phyloP scores from a whole-genome alignment of 2,329 filamentous ascomycete genomes.

The Colletotrichum karsti region DNA sequence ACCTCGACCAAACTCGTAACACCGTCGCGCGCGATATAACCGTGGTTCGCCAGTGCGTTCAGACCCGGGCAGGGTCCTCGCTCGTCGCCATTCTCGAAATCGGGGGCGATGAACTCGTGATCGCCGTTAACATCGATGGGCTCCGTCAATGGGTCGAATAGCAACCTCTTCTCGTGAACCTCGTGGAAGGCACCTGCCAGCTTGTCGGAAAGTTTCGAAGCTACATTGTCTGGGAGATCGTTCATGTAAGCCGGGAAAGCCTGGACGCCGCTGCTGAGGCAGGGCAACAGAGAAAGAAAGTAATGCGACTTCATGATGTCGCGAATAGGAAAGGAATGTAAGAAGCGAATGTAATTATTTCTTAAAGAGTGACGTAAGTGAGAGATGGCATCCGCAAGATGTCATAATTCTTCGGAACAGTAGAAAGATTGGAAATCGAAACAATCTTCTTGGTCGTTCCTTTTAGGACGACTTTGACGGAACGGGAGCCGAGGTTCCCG shows the following conservation, averaged over 20 bases:
- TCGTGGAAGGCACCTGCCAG: slow-evolving; percentile 21
- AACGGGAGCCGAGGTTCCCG: background rate
- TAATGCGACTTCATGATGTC: slow-evolving; percentile 12
- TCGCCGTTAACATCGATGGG: slow-evolving; percentile 31
- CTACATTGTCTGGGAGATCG: slow-evolving; percentile 11
- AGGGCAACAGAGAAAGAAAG: slow-evolving; percentile 19
- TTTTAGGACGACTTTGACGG: background rate
- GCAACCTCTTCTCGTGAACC: slow-evolving; percentile 27
- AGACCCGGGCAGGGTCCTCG: slow-evolving; percentile 43
- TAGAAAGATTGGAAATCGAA: slow-evolving; percentile 17
- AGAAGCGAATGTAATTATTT: background rate
- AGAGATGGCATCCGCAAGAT: background rate
- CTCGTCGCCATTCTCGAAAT: slow-evolving; percentile 35
- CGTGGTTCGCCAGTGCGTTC: slow-evolving; percentile 47
- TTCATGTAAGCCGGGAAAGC: slow-evolving; percentile 27
- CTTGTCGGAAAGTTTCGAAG: background rate
- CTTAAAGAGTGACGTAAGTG: slow-evolving; percentile 3
- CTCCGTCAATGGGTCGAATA: slow-evolving; percentile 28
- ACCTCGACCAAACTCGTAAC: slow-evolving; percentile 30
- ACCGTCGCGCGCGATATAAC: slow-evolving; percentile 42
- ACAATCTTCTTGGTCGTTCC: background rate
- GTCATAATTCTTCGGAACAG: background rate
- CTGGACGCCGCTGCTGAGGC: slow-evolving; percentile 8
- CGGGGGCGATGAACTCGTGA: slow-evolving; percentile 36
- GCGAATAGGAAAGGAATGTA: slow-evolving; percentile 2